Evolutionary conservation across 2,329 filamentous ascomycete genomes (phyloP).

Genomic region (Penicillium fuscoglaucum): DNA sequence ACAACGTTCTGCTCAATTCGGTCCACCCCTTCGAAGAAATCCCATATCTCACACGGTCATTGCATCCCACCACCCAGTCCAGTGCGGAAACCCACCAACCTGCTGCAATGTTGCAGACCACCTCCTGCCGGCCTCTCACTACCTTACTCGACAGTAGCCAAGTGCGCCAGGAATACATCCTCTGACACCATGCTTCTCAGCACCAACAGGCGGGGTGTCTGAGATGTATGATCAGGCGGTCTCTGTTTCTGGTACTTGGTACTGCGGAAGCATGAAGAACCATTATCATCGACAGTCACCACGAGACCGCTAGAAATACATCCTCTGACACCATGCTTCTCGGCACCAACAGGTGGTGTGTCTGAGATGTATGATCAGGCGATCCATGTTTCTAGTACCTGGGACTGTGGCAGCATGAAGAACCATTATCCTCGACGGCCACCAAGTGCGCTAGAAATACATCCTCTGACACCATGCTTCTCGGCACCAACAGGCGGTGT

Average conservation of each 20-base stretch:
- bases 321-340: neutral
- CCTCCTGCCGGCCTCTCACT: neutral
- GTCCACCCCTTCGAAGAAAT: neutral
- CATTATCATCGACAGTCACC: neutral
- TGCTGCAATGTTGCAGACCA: neutral
- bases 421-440: neutral
- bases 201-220: neutral
- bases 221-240: neutral
- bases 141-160: neutral
- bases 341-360: neutral
- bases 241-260: neutral
- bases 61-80: neutral
- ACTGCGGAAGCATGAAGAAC: neutral
- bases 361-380: neutral
- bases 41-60: neutral
- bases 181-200: neutral
- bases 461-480: slow-evolving; percentile 1
- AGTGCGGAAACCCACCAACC: neutral
- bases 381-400: neutral
- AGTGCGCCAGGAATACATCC: neutral
- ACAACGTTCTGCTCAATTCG: neutral
- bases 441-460: neutral
- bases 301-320: neutral
- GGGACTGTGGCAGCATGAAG: neutral
- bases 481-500: neutral